A percentile compares a stretch with the other conserved stretches of the same genome.
Evolutionary conservation across 2,329 filamentous ascomycete genomes (phyloP).

Genomic region (Huntiella omanensis): DNA sequence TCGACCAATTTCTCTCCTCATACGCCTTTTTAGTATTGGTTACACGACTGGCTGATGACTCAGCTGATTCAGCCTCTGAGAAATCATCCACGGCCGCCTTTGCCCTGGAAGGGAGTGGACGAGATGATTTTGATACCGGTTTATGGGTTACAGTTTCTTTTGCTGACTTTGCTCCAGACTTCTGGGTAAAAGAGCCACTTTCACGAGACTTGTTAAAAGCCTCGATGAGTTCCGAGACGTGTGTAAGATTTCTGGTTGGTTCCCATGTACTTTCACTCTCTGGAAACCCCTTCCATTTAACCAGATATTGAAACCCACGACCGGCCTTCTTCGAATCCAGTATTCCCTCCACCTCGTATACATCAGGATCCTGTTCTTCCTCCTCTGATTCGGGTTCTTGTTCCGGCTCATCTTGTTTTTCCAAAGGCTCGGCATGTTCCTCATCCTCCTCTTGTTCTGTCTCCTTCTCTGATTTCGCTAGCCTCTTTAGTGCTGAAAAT

Average conservation of each 20-base stretch:
- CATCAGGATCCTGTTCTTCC: conserved; percentile 12
- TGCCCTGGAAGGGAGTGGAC: too few relatives aligned
- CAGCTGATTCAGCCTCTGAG: too few relatives aligned
- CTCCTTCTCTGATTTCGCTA: not conserved
- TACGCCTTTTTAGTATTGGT: too few relatives aligned
- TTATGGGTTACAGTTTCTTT: too few relatives aligned
- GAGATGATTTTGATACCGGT: too few relatives aligned
- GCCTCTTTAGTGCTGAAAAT: not conserved
- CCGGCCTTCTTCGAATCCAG: conserved; percentile 22
- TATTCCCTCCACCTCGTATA: conserved; percentile 31
- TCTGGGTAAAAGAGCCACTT: too few relatives aligned
- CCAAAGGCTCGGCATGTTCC: conserved; percentile 12
- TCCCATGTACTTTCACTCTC: conserved; percentile 33
- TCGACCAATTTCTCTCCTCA: too few relatives aligned
- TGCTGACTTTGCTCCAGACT: too few relatives aligned
- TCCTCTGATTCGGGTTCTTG: conserved; percentile 13
- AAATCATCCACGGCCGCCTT: too few relatives aligned
- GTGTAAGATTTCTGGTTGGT: conserved; percentile 24
- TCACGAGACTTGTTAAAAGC: conserved; percentile 15
- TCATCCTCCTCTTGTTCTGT: conserved; percentile 10
- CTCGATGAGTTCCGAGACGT: conserved; percentile 21
- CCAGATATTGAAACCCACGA: conserved; percentile 24
- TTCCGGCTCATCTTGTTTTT: conserved; percentile 11
- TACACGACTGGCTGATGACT: too few relatives aligned
- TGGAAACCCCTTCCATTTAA: conserved; percentile 35